Evolutionary conservation across 139 green algal genomes (phyloP).

Genomic region (Chlamydomonas sphaeroides): DNA sequence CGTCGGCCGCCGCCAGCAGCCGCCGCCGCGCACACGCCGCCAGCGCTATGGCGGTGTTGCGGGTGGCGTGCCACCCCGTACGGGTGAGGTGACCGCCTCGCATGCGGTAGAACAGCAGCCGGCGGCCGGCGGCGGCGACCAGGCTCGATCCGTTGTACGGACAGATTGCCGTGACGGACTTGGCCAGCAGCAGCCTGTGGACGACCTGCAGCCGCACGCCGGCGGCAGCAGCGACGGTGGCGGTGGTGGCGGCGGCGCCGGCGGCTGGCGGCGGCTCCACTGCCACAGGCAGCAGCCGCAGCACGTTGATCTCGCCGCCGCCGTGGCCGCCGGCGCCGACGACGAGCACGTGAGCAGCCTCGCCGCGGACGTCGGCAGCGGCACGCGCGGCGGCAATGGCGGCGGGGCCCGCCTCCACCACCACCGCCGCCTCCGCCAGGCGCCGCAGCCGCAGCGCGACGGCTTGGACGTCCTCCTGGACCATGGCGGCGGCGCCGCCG

Average conservation of each 20-base stretch:
- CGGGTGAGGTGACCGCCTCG: not conserved
- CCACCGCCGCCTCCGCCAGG: not conserved
- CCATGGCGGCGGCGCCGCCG: no score
- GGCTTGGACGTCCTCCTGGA: not conserved
- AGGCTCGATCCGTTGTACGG: constrained; percentile 1
- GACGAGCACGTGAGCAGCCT: constrained; percentile 1
- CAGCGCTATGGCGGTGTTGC: constrained; percentile 6
- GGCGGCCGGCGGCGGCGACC: constrained; percentile 5
- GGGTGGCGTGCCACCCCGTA: constrained; percentile 10
- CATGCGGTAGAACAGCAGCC: constrained; percentile 26
- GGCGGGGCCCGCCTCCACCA: no score
- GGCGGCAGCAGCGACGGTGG: not conserved
- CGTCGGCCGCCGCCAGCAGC: constrained; percentile 14
- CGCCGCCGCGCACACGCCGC: not conserved
- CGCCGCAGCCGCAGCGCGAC: not conserved
- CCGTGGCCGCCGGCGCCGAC: not conserved
- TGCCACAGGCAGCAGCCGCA: constrained; percentile 6
- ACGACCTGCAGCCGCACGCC: not conserved
- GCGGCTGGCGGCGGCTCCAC: not conserved
- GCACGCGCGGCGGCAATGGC: not conserved
- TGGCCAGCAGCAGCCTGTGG: constrained; percentile 6
- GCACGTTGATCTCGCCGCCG: constrained; percentile 3
- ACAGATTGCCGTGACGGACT: constrained; percentile 9
- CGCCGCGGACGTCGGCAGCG: not conserved
- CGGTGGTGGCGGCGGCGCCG: not conserved